Conservation (phyloP, 2,329 filamentous ascomycete species). For the Didymella lethalis region DNA sequence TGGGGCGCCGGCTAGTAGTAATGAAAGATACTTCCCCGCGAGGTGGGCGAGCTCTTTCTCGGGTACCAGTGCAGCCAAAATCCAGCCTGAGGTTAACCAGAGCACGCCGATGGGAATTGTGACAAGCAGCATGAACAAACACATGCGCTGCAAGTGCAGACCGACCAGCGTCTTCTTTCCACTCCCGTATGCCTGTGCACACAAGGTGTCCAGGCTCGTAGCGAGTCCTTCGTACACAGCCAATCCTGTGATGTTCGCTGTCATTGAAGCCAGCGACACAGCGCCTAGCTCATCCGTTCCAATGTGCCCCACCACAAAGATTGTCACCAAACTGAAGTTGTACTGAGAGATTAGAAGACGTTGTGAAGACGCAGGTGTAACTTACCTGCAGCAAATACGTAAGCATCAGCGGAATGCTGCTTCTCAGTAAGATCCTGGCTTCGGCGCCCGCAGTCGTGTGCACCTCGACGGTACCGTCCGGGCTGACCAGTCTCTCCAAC, state of each 20-base stretch:
- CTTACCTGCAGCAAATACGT: constrained; percentile 58
- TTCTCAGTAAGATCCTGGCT: constrained; percentile 49
- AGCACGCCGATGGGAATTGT: constrained; percentile 59
- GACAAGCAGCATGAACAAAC: constrained; percentile 58
- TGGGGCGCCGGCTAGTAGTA: constrained; percentile 60
- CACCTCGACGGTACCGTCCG: constrained; percentile 32
- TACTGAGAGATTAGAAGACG: constrained; percentile 48
- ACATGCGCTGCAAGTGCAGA: constrained; percentile 62
- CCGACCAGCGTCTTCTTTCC: constrained; percentile 59
- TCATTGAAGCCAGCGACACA: constrained; percentile 61
- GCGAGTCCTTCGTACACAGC: constrained; percentile 62
- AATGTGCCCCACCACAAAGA: constrained; percentile 62
- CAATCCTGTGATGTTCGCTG: constrained; percentile 63
- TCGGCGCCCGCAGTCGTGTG: constrained; percentile 39
- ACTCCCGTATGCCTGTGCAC: constrained; percentile 61
- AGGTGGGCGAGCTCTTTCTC: constrained; percentile 58
- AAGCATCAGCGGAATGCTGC: constrained; percentile 60
- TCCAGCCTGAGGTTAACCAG: constrained; percentile 60
- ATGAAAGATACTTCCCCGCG: constrained; percentile 59
- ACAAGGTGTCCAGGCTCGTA: constrained; percentile 61
- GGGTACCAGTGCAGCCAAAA: constrained; percentile 57
- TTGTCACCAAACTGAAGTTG: constrained; percentile 60
- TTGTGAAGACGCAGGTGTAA: no score
- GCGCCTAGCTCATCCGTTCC: constrained; percentile 62
- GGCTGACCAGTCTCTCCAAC: constrained; percentile 37